Conservation (phyloP, 345 rosid species). For the Atalantia buxifolia region DNA sequence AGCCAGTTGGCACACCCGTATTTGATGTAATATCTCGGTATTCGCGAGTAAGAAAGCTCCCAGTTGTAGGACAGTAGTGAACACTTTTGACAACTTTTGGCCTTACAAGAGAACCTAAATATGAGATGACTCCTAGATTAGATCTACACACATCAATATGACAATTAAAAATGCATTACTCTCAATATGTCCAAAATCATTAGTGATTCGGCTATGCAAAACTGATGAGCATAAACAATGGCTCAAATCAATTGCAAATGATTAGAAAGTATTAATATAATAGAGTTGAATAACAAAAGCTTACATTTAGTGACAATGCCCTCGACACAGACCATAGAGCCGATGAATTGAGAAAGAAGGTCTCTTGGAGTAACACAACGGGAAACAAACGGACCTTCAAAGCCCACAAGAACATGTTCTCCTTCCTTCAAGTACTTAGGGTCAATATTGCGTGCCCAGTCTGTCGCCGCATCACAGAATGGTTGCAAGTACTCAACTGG, state of each 20-base stretch:
- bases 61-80: conserved; percentile 85
- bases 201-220: neutral
- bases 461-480: conserved; percentile 90
- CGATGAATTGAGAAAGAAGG: conserved; percentile 89
- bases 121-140: neutral
- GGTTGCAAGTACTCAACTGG: conserved; percentile 91
- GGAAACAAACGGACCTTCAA: conserved; percentile 95
- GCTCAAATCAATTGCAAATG: neutral
- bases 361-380: conserved; percentile 92
- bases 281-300: neutral
- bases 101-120: conserved; percentile 95
- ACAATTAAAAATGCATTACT: neutral
- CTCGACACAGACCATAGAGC: conserved; percentile 93
- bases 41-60: conserved; percentile 69
- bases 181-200: neutral
- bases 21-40: conserved; percentile 90
- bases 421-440: conserved; percentile 83
- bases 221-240: neutral
- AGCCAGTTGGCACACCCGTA: conserved; percentile 90
- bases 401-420: conserved; percentile 77
- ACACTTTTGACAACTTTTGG: conserved; percentile 98
- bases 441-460: conserved; percentile 63
- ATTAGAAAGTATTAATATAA: neutral
- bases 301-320: conserved; percentile 97
- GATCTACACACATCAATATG: neutral